These are phyloP conservation scores for Pleurostoma richardsiae DNA, from an alignment of 2,329 filamentous ascomycete species.

Conservation along the genomic window DNA sequence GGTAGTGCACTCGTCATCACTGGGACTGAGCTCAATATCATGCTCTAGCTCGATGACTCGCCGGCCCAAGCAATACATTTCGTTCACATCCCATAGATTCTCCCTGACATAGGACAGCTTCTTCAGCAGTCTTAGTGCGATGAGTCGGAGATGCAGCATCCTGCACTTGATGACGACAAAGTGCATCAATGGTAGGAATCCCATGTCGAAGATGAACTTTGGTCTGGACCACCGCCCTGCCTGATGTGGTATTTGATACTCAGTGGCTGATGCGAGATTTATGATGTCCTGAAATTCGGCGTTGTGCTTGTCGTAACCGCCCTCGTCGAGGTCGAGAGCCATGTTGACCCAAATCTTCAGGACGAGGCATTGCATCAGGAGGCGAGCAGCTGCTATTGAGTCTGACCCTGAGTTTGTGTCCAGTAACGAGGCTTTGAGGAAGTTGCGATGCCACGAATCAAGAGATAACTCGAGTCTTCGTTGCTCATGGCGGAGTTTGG, in stretches of 20 bases:
- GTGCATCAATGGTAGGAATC: conserved; percentile 34
- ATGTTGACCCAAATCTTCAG: conserved; percentile 26
- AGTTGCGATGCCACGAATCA: not conserved
- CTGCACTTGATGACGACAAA: conserved; percentile 33
- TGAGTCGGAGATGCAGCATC: conserved; percentile 32
- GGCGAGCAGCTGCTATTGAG: conserved; percentile 15
- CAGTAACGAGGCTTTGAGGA: not conserved
- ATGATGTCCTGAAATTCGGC: conserved; percentile 30
- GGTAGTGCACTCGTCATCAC: no score
- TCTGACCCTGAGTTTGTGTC: not conserved
- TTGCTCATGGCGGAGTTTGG: conserved; percentile 3
- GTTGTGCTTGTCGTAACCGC: conserved; percentile 26
- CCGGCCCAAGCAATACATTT: conserved; percentile 23
- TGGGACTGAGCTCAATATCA: conserved; percentile 12
- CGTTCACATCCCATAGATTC: conserved; percentile 30
- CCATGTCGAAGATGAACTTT: conserved; percentile 36
- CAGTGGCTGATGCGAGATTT: conserved; percentile 17
- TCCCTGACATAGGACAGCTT: conserved; percentile 24
- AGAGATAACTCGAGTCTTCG: not conserved
- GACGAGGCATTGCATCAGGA: conserved; percentile 30
- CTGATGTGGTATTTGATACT: conserved; percentile 1
- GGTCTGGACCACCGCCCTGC: not conserved
- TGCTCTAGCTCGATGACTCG: conserved; percentile 29
- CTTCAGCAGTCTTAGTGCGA: conserved; percentile 28
- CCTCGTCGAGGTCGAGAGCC: conserved; percentile 21